Evolutionary conservation across 108 stramenopile genomes (phyloP).

Genomic region (Fragilaria radians): DNA sequence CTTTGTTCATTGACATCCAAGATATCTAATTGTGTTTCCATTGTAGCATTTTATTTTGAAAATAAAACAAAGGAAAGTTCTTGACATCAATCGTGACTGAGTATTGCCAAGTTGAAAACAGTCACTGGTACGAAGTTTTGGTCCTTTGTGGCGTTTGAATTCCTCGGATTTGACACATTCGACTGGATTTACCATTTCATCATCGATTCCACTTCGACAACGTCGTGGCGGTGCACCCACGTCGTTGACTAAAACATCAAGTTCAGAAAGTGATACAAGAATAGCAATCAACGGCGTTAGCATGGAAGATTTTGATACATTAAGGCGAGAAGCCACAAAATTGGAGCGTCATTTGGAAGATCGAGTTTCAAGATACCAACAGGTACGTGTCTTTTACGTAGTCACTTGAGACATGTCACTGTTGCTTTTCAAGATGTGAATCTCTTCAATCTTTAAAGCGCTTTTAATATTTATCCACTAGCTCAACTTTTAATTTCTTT

Average conservation of each 20-base stretch:
- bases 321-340: conserved; percentile 77
- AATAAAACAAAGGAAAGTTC: too few relatives aligned
- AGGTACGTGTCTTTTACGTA: conserved; percentile 31
- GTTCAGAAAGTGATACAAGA: too few relatives aligned
- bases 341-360: conserved; percentile 76
- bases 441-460: too few relatives aligned
- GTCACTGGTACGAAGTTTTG: too few relatives aligned
- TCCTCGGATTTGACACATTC: not conserved
- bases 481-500: not conserved
- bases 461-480: not conserved
- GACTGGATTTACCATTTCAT: conserved; percentile 1
- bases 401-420: not conserved
- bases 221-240: not conserved
- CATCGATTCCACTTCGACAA: not conserved
- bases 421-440: conserved; percentile 1
- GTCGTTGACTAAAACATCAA: not conserved
- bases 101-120: too few relatives aligned
- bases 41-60: too few relatives aligned
- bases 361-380: conserved; percentile 70
- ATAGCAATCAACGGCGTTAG: too few relatives aligned
- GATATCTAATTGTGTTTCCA: too few relatives aligned
- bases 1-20: too few relatives aligned
- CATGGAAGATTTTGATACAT: conserved; percentile 61
- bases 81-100: too few relatives aligned
- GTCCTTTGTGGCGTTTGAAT: too few relatives aligned